phyloP scores from a whole-genome alignment of 371 early-diverging fungal species.

The Circinella umbellata region DNA sequence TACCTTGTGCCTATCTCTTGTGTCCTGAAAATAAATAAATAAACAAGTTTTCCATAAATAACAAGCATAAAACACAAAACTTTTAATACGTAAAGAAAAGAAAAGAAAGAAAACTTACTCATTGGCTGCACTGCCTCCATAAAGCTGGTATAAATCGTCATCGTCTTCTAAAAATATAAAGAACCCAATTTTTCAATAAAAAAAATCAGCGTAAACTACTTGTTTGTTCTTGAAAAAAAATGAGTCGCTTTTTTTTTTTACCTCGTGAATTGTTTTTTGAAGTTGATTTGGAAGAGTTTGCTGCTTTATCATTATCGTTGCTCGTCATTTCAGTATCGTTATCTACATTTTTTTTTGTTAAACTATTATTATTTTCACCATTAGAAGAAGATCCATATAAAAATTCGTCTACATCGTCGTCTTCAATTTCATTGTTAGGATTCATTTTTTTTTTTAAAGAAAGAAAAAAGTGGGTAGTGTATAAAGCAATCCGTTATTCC shows the following conservation, averaged over 20 bases:
- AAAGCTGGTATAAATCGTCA: slow-evolving; percentile 28
- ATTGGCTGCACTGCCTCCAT: slow-evolving; percentile 26
- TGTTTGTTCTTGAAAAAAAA: too few relatives aligned
- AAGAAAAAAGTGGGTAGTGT: slow-evolving; percentile 7
- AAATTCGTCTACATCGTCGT: slow-evolving; percentile 39
- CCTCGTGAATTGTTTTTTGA: neutral
- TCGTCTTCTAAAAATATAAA: slow-evolving; percentile 18
- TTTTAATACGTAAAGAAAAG: too few relatives aligned
- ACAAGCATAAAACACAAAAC: too few relatives aligned
- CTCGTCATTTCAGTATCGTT: neutral
- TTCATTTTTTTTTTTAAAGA: slow-evolving; percentile 14
- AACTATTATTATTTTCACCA: neutral
- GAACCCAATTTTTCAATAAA: neutral
- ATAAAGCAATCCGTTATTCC: neutral
- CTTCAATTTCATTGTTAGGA: slow-evolving; percentile 17
- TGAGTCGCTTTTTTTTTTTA: neutral
- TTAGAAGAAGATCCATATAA: slow-evolving; percentile 26
- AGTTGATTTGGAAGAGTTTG: neutral
- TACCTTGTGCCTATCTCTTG: slow-evolving; percentile 23
- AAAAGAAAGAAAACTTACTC: slow-evolving; percentile 18
- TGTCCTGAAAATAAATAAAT: slow-evolving; percentile 9
- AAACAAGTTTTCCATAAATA: neutral
- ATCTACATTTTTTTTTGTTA: neutral
- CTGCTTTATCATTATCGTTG: neutral
- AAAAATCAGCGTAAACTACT: too few relatives aligned